These are phyloP conservation scores for Brassica hybrid DNA, from an alignment of 441 rosid genomes.

Conservation along the genomic window DNA sequence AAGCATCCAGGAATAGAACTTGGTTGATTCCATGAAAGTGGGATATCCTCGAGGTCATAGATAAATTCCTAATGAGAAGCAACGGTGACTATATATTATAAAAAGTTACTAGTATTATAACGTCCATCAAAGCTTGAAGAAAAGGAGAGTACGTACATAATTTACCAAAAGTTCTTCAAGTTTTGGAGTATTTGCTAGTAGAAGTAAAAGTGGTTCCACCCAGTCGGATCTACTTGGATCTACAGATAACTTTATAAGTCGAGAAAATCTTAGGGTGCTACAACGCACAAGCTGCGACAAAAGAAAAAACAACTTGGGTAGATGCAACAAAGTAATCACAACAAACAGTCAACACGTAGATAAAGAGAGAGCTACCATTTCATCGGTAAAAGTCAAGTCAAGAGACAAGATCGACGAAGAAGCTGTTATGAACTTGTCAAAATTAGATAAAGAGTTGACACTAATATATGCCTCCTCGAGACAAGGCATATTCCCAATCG, in stretches of 20 bases:
- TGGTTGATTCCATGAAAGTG: not conserved
- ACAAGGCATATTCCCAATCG: conserved; percentile 5
- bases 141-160: no score
- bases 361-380: conserved; percentile 7
- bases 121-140: no score
- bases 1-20: not conserved
- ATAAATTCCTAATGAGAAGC: no score
- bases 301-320: not conserved
- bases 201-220: no score
- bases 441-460: not conserved
- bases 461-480: not conserved
- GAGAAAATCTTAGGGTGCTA: not conserved
- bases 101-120: no score
- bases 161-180: no score
- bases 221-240: no score
- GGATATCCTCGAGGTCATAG: not conserved
- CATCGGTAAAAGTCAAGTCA: not conserved
- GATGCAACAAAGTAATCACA: conserved; percentile 2
- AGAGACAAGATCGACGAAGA: not conserved
- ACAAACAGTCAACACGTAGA: not conserved
- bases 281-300: not conserved
- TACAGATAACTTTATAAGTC: no score
- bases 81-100: not conserved
- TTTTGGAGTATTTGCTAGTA: no score
- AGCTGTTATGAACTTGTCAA: conserved; percentile 9